phyloP scores from a whole-genome alignment of 805 yeast genomes.

The Ogataea pini region DNA sequence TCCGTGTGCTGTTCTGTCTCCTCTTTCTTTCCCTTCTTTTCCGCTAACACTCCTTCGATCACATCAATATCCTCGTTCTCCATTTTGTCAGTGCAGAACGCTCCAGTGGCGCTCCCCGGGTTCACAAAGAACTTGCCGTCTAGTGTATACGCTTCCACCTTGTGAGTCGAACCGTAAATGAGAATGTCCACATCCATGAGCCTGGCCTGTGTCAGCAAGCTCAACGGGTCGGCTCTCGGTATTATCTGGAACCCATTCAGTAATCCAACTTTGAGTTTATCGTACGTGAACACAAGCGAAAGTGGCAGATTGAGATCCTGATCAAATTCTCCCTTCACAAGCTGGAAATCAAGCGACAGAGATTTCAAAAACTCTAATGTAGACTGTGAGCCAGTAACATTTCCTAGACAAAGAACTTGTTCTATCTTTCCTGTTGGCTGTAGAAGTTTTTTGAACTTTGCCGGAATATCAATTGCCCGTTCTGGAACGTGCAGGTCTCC shows the following conservation, averaged over 20 bases:
- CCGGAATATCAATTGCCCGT: constrained; percentile 64
- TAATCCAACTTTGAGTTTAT: constrained; percentile 76
- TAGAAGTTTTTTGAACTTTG: constrained; percentile 70
- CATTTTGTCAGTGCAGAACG: constrained; percentile 67
- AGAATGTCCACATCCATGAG: constrained; percentile 89
- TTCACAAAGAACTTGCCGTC: constrained; percentile 94
- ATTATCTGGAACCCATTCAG: constrained; percentile 81
- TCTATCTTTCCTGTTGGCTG: constrained; percentile 78
- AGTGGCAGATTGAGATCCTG: constrained; percentile 54
- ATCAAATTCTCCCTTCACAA: constrained; percentile 86
- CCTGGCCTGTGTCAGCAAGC: constrained; percentile 78
- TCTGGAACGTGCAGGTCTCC: constrained; percentile 93
- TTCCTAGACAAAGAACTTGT: constrained; percentile 84
- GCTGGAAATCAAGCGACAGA: constrained; percentile 69
- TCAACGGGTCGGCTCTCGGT: constrained; percentile 85
- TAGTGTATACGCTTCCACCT: constrained; percentile 87
- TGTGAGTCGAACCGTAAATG: constrained; percentile 91
- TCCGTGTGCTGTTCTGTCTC: not conserved
- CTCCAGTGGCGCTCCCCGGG: constrained; percentile 98
- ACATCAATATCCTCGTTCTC: constrained; percentile 50
- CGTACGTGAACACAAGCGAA: constrained; percentile 64
- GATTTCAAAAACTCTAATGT: constrained; percentile 65
- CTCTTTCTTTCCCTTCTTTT: constrained; percentile 18
- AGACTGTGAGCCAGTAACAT: constrained; percentile 65
- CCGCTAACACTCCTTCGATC: constrained; percentile 34